A percentile compares a stretch with the other conserved stretches of the same genome.
phyloP scores from a whole-genome alignment of 768 basidiomycete species.

The Boletus subparvulus region DNA sequence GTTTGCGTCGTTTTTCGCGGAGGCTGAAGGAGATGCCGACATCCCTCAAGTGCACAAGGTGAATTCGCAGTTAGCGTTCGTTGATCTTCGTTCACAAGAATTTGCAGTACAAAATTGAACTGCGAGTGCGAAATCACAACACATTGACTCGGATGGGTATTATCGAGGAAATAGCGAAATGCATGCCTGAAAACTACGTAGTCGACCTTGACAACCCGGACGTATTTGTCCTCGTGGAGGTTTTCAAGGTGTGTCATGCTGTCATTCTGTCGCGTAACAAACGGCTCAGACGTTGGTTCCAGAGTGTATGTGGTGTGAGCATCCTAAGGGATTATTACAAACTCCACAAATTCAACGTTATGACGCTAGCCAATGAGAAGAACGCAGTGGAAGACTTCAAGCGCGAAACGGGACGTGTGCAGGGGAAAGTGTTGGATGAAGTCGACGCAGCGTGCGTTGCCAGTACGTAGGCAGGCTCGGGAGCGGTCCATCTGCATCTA shows the following conservation, averaged over 20 bases:
- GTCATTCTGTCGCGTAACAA: neutral
- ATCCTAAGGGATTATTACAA: constrained; percentile 71
- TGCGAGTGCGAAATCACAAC: constrained; percentile 75
- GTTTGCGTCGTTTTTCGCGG: constrained; percentile 52
- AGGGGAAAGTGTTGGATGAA: constrained; percentile 13
- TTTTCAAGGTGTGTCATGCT: constrained; percentile 70
- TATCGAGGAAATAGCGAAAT: constrained; percentile 67
- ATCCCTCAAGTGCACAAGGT: constrained; percentile 46
- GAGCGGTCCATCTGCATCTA: neutral
- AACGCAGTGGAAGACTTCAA: constrained; percentile 38
- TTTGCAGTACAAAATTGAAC: constrained; percentile 76
- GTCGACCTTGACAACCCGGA: constrained; percentile 71
- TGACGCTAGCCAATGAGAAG: constrained; percentile 62
- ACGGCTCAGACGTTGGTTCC: constrained; percentile 5
- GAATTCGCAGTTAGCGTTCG: neutral
- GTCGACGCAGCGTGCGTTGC: neutral
- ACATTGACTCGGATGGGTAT: constrained; percentile 57
- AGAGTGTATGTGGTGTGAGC: constrained; percentile 78
- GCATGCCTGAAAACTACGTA: constrained; percentile 63
- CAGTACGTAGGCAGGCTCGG: neutral
- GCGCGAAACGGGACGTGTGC: constrained; percentile 34
- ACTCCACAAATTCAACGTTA: constrained; percentile 75
- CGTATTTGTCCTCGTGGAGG: constrained; percentile 73
- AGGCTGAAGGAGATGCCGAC: constrained; percentile 33
- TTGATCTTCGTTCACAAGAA: neutral